Conservation (phyloP, 2,329 filamentous ascomycete genomes). For the Cordyceps farinosa region DNA sequence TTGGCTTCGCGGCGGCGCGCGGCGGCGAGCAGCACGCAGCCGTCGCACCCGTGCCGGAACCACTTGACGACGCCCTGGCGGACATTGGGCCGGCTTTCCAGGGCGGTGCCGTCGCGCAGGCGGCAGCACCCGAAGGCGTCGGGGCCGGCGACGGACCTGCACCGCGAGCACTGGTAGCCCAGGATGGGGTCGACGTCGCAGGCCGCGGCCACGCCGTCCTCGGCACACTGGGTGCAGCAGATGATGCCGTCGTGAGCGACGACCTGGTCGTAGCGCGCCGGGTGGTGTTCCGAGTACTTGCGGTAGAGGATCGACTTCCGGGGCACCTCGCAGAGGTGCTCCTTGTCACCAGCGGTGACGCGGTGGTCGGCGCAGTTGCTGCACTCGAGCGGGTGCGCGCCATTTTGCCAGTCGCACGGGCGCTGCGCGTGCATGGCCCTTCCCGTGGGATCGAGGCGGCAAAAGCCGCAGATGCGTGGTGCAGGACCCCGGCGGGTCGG, state of each 20-base stretch:
- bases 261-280: constrained; percentile 14
- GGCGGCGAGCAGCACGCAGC: constrained; percentile 21
- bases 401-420: constrained; percentile 20
- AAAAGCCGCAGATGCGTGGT: constrained; percentile 20
- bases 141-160: constrained; percentile 4
- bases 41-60: constrained; percentile 26
- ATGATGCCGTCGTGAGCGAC: constrained; percentile 9
- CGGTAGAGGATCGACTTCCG: constrained; percentile 13
- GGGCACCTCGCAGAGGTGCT: constrained; percentile 20
- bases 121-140: background rate
- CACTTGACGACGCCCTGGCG: constrained; percentile 21
- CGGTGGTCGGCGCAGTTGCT: constrained; percentile 27
- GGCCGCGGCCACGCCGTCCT: constrained; percentile 19
- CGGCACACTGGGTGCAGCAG: constrained; percentile 19
- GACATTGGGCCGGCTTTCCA: constrained; percentile 18
- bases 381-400: constrained; percentile 24
- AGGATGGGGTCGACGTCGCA: constrained; percentile 27
- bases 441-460: constrained; percentile 15
- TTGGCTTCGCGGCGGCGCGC: background rate
- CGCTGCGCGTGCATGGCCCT: constrained; percentile 2
- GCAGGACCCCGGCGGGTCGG: background rate
- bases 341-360: too few relatives aligned
- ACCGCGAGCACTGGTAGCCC: constrained; percentile 21
- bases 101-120: constrained; percentile 13
- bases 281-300: constrained; percentile 21